phyloP scores from a whole-genome alignment of 768 basidiomycete species.

The Gelatoporia subvermispora region DNA sequence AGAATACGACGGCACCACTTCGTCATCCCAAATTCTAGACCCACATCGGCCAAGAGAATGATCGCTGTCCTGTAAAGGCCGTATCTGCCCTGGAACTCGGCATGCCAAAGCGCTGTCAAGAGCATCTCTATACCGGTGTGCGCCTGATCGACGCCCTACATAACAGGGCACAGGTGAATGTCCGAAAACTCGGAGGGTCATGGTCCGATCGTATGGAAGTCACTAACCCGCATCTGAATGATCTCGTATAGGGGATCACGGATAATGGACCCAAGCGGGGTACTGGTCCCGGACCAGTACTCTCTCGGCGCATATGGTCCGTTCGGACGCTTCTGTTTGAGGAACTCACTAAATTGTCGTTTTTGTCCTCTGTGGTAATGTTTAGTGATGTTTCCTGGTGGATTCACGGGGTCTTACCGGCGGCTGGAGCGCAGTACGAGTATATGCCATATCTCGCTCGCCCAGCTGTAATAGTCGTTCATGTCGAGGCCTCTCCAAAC shows the following conservation, averaged over 20 bases:
- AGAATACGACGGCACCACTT: conserved; percentile 58
- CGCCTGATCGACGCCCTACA: conserved; percentile 61
- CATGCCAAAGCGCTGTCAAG: conserved; percentile 70
- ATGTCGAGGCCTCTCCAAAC: conserved; percentile 67
- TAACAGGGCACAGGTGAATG: too few relatives aligned
- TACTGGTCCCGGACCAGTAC: conserved; percentile 45
- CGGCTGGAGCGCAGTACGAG: conserved; percentile 64
- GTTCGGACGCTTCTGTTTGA: conserved; percentile 55
- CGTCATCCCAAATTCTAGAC: conserved; percentile 73
- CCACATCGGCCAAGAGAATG: conserved; percentile 72
- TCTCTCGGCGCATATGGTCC: conserved; percentile 50
- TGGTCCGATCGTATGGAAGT: neutral
- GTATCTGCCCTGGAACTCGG: conserved; percentile 72
- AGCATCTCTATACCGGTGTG: conserved; percentile 59
- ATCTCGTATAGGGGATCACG: conserved; percentile 39
- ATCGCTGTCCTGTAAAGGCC: conserved; percentile 64
- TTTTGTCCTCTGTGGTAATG: conserved; percentile 51
- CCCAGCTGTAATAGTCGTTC: conserved; percentile 68
- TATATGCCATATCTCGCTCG: conserved; percentile 73
- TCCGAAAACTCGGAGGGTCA: neutral
- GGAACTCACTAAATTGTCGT: conserved; percentile 59
- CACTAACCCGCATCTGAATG: conserved; percentile 35
- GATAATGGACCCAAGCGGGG: conserved; percentile 31
- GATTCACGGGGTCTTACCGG: conserved; percentile 39
- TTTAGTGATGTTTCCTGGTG: conserved; percentile 1